Evolutionary conservation across 2,329 filamentous ascomycete genomes (phyloP), one percentile per base, ranked within the genome.

Genomic region (Talaromyces albobiverticillius): DNA sequence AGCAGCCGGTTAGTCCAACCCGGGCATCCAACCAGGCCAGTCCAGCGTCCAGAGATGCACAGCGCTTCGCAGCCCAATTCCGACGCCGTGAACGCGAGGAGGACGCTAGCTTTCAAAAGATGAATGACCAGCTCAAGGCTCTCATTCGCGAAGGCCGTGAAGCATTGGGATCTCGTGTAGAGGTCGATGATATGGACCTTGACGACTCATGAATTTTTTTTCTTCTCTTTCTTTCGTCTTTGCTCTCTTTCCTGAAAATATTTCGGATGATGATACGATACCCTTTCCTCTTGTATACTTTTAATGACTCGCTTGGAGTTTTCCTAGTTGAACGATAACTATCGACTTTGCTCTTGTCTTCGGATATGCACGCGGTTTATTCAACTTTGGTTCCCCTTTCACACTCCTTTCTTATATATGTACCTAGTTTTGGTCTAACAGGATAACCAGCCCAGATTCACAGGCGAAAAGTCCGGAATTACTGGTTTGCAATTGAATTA

Each of bases 141-240:
- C 90, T 99, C 88, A 95, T 99, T 52, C 81, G 86, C 2, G 87
- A 97, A 71, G 94, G 92, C 0, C 87, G 87, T 62, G 88, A 94
- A 69, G 94, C 94, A 1, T 73, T 99, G 16, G 92, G 87, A 2
- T 88, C 88, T 18, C 87, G 77, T 38, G 77, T 89, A 47, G 85
- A 89, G 65, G 79, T 90, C 41, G 80, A 83, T 36, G 73, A 74
- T 40, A 67, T 64, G 58, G 63, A 64, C 46, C 34, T 72, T 64
- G 70, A 67, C 20, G 65, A 73, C 53, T 45, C 42, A 38, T 47
- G 18, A 43, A 13, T 22, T 18, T 25, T 29, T 32, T 25, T 32
- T 18, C 5, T 45, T 22, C 31, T 18, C 8, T 8, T 9, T 8
- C 9, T 22, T 40, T 16, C n/a, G 25, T 20, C 32, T n/a, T n/a